Evolutionary conservation across 305 asterid genomes (phyloP), one percentile per base, ranked within the genome.

Genomic region (Rubia tinctorum): DNA sequence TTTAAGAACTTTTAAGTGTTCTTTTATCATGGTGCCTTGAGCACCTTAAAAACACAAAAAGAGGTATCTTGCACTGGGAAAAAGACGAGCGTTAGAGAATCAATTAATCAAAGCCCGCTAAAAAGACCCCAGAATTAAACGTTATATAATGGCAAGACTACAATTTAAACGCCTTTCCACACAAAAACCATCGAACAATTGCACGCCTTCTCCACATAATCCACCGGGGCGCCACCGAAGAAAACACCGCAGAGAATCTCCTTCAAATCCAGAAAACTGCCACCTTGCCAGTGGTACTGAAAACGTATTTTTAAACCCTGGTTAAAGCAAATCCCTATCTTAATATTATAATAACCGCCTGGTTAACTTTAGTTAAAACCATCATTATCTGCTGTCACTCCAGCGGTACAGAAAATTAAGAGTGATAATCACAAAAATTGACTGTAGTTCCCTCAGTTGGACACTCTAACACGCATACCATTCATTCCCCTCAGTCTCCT

Each of bases 201-300:
- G 63, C 63, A 58, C 63, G 63, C 63, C 63, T 6, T 13, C 9
- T 13, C 43, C 68, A 30, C 13, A 30, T 30, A 18, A n/a, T 37
- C 47, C 68, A 34, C 68, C 68, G 30, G 14, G 63, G 63, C 63
- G 6, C 45, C 61, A 45, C 17, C 27, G n/a, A 40, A 45, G 22
- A 2, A 25, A 62, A 68, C 73, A 68, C 27, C 2, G 27, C 71
- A 47, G 22, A 45, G 75, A 76, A 69, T 76, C 75, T 76, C 37
- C 75, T 15, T 69, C 11, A 56, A 67, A 49, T 5, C n/a, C 59
- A 23, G 34, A 30, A 59, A 69, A 12, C 58, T 12, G 58, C 58
- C 22, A 15, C 58, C 17, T 44, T 7, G 37, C 61, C 59, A 12
- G 20, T 30, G 34, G 34, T 30, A 62, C 67, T n/a, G 5, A 61